Conservation (phyloP, 257 asterid species). For the Scutellaria baicalensis region DNA sequence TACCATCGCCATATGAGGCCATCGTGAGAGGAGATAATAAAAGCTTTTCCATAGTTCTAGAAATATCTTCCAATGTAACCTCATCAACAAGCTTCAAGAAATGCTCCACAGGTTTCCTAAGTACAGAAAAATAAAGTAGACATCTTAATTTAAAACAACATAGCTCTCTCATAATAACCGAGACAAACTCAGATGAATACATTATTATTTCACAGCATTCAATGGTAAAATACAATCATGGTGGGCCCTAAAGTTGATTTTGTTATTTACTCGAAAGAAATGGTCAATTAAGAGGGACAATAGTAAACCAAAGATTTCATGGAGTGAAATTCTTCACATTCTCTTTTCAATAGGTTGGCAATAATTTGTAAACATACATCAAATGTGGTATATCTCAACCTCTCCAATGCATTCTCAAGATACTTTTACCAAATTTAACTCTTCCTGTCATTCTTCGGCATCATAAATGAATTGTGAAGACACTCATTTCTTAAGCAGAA, state of each 20-base stretch:
- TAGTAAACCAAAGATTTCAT: not conserved
- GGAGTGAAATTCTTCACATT: not conserved
- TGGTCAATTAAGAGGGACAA: not conserved
- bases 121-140: not conserved
- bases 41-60: conserved; percentile 40
- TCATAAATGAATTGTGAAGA: not conserved
- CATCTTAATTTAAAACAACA: not conserved
- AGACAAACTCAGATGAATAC: not conserved
- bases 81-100: conserved; percentile 65
- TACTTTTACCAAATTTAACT: not conserved
- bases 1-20: conserved; percentile 98
- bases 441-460: not conserved
- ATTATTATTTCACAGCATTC: not conserved
- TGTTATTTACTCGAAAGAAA: not conserved
- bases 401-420: not conserved
- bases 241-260: not conserved
- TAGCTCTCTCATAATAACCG: not conserved
- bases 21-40: conserved; percentile 73
- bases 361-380: not conserved
- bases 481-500: not conserved
- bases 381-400: not conserved
- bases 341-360: not conserved
- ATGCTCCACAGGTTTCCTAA: conserved; percentile 80
- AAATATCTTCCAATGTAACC: conserved; percentile 50
- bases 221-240: not conserved